Evolutionary conservation across 2,329 filamentous ascomycete species (phyloP), one percentile per base, ranked within the genome.

Genomic region (Verruconis gallopava): DNA sequence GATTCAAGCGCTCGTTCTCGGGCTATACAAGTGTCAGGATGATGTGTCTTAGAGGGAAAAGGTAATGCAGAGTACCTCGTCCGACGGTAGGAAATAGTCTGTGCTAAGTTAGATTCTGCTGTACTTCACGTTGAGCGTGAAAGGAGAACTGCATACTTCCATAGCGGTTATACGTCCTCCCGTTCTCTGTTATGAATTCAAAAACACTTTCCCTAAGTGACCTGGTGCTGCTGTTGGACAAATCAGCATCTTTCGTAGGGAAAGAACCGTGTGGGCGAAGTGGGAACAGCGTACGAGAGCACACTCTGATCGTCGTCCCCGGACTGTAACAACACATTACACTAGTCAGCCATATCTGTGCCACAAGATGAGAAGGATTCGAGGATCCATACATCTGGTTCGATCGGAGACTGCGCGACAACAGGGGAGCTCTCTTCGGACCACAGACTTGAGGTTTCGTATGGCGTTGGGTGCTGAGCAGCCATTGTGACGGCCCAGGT

Each of bases 1-100:
- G 47, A 45, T 62, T 52, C 22, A 64, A 43, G 9, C 62, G 54
- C 22, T 62, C 58, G 43, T 49, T 56, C 47, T 65, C 62, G 17
- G 44, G 43, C 60, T 64, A 44, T 18, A 18, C 11, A 34, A 13
- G 12, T 6, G 21, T 5, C 30, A 33, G 14, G 20, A 19, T 18
- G 20, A 17, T 41, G 28, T 20, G 15, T 6, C 14, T 5, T 39
- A 20, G 44, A 38, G n/a, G n/a, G n/a, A n/a, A n/a, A n/a, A n/a
- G n/a, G n/a, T n/a, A n/a, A n/a, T n/a, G n/a, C n/a, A n/a, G n/a
- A n/a, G 20, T 45, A 51, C 49, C 13, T 42, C 42, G 22, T 51
- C 49, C 25, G 47, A 50, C 6, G 50, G 49, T 13, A 40, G 46
- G 11, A 47, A 32, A 39, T 51, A 51, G 20, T 38, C 48, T 48